Evolutionary conservation across 2,329 filamentous ascomycete genomes (phyloP), one percentile per base, ranked within the genome.

Genomic region (Zasmidium citrigriseum): DNA sequence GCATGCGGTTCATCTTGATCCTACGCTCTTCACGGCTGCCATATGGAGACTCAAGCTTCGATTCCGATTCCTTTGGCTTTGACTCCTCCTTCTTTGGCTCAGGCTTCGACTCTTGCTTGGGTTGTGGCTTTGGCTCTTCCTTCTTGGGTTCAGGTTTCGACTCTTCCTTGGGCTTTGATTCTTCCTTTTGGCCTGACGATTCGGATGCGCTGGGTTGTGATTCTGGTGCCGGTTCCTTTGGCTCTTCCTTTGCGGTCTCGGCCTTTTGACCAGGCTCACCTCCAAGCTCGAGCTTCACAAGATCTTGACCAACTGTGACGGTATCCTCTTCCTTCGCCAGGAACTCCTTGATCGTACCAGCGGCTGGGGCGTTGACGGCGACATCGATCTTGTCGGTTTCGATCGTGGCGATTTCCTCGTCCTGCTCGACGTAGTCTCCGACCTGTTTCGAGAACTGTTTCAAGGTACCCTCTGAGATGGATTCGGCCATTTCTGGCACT

Each of bases 341-440:
- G 58, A 96, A 86, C 76, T 98, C 92, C 77, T 91, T 96, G 78
- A 99, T 91, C 25, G 87, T 90, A 66, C 95, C 95, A 44, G 93
- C 86, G 69, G 93, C 88, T 7, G 95, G 91, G 16, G 95, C 93
- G 77, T 97, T 98, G 72, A 99, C 93, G 23, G 93, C 89, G 47
- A 99, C 91, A 76, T 99, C 95, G 73, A 98, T 98, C 92, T 99
- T 99, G 84, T 99, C 95, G 14, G 95, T 99, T 79, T 99, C 95
- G 72, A 99, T 99, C 51, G 93, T 97, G 27, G 95, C 95, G 75
- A 99, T 93, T 76, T 99, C 95, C 79, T 98, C 95, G 73, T 99
- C 95, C 70, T 89, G 88, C 80, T 96, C 92, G 53, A 99, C 93
- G 69, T 87, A 93, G 75, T 99, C 95, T 71, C 95, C 95, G 68